These are phyloP conservation scores for Kazachstania sp. DNA, from an alignment of 1,139 yeast species.

Conservation along the genomic window DNA sequence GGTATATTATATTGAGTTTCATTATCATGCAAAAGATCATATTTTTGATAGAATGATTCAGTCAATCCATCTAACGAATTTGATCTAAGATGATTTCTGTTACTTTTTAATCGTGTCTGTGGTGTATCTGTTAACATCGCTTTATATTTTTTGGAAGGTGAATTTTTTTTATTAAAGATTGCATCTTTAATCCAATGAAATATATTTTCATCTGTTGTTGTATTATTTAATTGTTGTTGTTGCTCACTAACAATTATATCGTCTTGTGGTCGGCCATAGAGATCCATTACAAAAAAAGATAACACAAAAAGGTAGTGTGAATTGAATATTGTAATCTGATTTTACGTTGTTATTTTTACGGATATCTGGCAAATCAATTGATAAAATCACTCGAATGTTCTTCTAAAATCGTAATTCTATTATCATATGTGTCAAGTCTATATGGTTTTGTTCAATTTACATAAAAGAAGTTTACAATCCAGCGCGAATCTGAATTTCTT, in stretches of 20 bases:
- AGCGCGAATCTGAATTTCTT: too few species aligned
- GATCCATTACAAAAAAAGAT: not conserved
- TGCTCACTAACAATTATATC: not conserved
- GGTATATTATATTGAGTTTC: not conserved
- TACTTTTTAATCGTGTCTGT: not conserved
- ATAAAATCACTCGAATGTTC: too few species aligned
- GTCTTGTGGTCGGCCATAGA: not conserved
- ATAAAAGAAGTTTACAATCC: too few species aligned
- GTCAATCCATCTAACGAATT: slow-evolving; percentile 23
- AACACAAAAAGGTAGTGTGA: not conserved
- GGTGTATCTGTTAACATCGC: not conserved
- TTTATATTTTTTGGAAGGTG: slow-evolving; percentile 24
- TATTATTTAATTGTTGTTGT: not conserved
- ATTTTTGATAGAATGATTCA: slow-evolving; percentile 19
- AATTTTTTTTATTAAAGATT: slow-evolving; percentile 21
- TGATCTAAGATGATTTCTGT: slow-evolving; percentile 12
- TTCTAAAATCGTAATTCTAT: too few species aligned
- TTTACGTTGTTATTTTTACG: not conserved
- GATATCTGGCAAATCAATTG: not conserved
- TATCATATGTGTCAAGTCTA: too few species aligned
- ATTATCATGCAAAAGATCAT: slow-evolving; percentile 17
- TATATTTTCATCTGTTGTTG: slow-evolving; percentile 10
- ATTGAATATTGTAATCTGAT: too few species aligned
- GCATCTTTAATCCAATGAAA: slow-evolving; percentile 30
- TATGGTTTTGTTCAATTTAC: too few species aligned